These are phyloP conservation scores for Chytriomyces confervae DNA, from an alignment of 192 early-diverging fungal species.

Conservation along the genomic window DNA sequence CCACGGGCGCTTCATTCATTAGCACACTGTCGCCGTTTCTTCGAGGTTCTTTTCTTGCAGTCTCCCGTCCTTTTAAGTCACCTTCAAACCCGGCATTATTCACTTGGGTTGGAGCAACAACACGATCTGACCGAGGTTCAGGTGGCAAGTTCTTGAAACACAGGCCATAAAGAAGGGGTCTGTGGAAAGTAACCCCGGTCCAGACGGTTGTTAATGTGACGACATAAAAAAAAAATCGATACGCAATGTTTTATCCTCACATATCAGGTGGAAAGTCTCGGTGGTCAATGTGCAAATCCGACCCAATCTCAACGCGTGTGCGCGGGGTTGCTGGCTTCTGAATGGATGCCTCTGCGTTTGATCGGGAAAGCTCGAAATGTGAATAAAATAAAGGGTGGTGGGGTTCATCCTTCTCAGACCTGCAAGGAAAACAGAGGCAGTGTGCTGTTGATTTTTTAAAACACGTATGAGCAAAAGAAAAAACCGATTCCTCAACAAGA, in stretches of 20 bases:
- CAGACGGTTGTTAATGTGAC: no score
- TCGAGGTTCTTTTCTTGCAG: not conserved
- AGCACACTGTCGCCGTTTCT: not conserved
- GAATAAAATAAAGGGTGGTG: not conserved
- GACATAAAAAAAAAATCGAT: not conserved
- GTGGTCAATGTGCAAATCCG: conserved; percentile 29
- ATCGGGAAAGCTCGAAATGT: not conserved
- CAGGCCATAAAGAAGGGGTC: conserved; percentile 26
- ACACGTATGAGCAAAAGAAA: not conserved
- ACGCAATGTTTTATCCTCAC: not conserved
- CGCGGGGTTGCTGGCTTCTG: conserved; percentile 7
- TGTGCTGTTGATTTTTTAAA: conserved; percentile 20
- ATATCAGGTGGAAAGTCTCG: conserved; percentile 23
- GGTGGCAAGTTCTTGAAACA: conserved; percentile 27
- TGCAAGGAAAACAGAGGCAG: conserved; percentile 46
- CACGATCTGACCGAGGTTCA: conserved; percentile 8
- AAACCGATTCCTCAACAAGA: not conserved
- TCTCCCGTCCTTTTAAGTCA: not conserved
- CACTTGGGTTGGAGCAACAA: not conserved
- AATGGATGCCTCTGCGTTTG: conserved; percentile 24
- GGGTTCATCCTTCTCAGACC: conserved; percentile 19
- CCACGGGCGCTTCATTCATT: not conserved
- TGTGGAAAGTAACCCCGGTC: not conserved
- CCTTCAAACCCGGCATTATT: not conserved
- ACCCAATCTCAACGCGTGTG: not conserved